Evolutionary conservation across 2,329 filamentous ascomycete genomes (phyloP).

Genomic region (Ophiostoma triangulosporum): DNA sequence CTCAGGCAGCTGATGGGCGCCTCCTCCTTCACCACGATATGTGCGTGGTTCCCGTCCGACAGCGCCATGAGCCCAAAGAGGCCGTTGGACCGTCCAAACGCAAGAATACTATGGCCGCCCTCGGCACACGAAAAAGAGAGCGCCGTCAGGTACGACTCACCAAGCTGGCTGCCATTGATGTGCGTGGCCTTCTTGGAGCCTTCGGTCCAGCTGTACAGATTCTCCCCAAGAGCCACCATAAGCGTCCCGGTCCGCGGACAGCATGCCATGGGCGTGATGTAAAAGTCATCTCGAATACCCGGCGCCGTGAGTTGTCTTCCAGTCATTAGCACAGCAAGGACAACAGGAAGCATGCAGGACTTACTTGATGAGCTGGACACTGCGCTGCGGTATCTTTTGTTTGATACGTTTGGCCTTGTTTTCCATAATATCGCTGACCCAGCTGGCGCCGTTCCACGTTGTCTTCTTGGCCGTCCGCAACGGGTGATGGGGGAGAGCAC

Average conservation of each 20-base stretch:
- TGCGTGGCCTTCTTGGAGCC: conserved; percentile 46
- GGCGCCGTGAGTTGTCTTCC: conserved; percentile 80
- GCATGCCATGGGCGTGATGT: conserved; percentile 84
- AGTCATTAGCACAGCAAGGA: conserved; percentile 25
- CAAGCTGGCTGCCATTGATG: conserved; percentile 30
- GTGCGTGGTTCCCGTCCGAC: conserved; percentile 32
- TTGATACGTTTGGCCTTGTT: no score
- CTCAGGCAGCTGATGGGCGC: conserved; percentile 64
- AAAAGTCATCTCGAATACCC: conserved; percentile 84
- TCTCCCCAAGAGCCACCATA: conserved; percentile 67
- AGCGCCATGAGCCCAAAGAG: conserved; percentile 67
- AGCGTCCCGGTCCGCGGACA: conserved; percentile 60
- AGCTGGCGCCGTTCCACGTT: conserved; percentile 29
- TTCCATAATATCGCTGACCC: conserved; percentile 19
- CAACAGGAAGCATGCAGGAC: neutral
- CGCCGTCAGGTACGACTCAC: conserved; percentile 57
- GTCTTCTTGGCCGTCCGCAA: neutral
- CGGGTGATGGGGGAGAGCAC: neutral
- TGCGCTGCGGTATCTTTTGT: neutral
- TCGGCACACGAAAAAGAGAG: conserved; percentile 75
- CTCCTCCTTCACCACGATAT: conserved; percentile 55
- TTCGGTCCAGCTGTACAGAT: conserved; percentile 86
- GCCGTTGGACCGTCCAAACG: conserved; percentile 69
- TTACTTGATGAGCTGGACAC: neutral
- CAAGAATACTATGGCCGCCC: conserved; percentile 68